Evolutionary conservation across 768 basidiomycete species (phyloP).

Genomic region (Rhodotorula paludigena): DNA sequence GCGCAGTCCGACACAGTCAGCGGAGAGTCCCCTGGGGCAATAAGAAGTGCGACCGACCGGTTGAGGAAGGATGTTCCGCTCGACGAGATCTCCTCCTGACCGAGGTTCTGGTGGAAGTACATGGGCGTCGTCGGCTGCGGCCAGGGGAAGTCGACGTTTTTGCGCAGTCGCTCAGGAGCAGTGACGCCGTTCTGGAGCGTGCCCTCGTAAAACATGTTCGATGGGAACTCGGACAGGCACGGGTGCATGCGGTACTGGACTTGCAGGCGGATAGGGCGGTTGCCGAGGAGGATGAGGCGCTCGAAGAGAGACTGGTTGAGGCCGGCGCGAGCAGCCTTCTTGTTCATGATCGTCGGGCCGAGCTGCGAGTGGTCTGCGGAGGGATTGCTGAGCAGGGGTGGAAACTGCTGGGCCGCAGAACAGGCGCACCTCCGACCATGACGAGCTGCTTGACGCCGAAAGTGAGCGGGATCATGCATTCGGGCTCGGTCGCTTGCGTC

Average conservation of each 20-base stretch:
- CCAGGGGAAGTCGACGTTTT: conserved; percentile 99
- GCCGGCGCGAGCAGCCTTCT: conserved; percentile 98
- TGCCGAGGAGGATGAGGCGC: conserved; percentile 87
- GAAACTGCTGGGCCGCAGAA: neutral
- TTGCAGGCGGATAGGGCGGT: conserved; percentile 94
- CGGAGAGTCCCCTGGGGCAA: neutral
- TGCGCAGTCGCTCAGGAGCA: conserved; percentile 90
- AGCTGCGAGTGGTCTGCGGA: conserved; percentile 61
- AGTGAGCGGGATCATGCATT: conserved; percentile 98
- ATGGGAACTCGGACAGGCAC: conserved; percentile 96
- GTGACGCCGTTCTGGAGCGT: conserved; percentile 98
- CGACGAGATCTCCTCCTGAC: conserved; percentile 97
- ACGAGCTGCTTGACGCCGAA: conserved; percentile 98
- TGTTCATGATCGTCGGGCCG: conserved; percentile 99
- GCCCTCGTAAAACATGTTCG: conserved; percentile 99
- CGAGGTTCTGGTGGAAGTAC: conserved; percentile 99
- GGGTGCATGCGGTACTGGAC: conserved; percentile 99
- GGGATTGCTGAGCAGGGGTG: neutral
- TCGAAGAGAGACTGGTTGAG: conserved; percentile 97
- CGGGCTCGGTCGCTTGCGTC: conserved; percentile 62
- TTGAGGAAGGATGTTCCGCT: conserved; percentile 98
- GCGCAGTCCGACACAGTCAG: conserved; percentile 15
- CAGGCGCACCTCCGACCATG: conserved; percentile 80
- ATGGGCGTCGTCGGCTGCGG: conserved; percentile 94
- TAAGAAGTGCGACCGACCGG: conserved; percentile 53